phyloP scores from a whole-genome alignment of 805 yeast genomes.

The Metschnikowia colocasiae region DNA sequence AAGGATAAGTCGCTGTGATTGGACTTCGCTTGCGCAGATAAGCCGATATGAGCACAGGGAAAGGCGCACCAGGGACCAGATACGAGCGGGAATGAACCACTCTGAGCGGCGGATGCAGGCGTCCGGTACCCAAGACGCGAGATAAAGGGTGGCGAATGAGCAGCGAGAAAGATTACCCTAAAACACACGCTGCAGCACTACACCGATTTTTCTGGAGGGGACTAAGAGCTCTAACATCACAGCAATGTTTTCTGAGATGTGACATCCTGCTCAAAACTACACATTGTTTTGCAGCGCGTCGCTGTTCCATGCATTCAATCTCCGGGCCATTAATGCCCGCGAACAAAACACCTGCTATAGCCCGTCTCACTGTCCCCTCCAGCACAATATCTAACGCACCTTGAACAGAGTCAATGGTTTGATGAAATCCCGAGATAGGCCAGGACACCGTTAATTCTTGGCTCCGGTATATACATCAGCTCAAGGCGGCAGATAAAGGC shows the following conservation, averaged over 20 bases:
- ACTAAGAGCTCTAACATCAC: neutral
- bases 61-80: neutral
- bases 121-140: neutral
- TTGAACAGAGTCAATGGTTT: neutral
- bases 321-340: too few species aligned
- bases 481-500: neutral
- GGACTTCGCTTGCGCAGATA: conserved; percentile 4
- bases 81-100: neutral
- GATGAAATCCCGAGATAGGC: too few species aligned
- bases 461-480: neutral
- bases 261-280: too few species aligned
- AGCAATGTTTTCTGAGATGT: neutral
- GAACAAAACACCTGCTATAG: neutral
- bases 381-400: too few species aligned
- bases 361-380: neutral
- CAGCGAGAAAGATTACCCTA: neutral
- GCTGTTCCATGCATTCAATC: too few species aligned
- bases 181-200: neutral
- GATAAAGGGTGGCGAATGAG: neutral
- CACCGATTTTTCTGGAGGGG: neutral
- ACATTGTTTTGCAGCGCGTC: too few species aligned
- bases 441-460: neutral
- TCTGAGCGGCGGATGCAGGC: neutral
- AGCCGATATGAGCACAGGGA: neutral
- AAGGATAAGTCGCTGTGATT: conserved; percentile 1